A percentile compares a stretch with the other conserved stretches of the same genome.
These are phyloP conservation scores for Daldinia grandis DNA, from an alignment of 495 filamentous ascomycete species.

Conservation along the genomic window DNA sequence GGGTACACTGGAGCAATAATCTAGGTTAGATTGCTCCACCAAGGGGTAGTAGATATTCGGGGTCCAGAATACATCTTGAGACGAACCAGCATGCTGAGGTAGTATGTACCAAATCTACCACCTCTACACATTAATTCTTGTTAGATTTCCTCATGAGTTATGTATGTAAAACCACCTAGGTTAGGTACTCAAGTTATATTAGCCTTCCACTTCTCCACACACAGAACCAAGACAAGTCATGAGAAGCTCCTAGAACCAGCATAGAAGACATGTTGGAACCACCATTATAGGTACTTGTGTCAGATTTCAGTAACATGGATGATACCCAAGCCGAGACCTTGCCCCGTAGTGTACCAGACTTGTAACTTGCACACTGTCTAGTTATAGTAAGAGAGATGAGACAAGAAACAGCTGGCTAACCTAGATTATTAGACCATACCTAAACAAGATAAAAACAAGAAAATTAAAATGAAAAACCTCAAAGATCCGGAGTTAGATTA, in stretches of 20 bases:
- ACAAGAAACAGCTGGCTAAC: background rate
- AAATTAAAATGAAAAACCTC: background rate
- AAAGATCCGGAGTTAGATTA: slow-evolving; percentile 2
- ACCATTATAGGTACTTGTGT: background rate
- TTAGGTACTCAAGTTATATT: background rate
- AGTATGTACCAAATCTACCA: background rate
- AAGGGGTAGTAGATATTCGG: background rate
- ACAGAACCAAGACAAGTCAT: background rate
- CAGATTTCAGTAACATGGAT: slow-evolving; percentile 9
- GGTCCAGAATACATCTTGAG: background rate
- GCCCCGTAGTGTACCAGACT: background rate
- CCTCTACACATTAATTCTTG: background rate
- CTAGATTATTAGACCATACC: background rate
- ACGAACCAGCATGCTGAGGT: background rate
- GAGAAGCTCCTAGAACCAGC: background rate
- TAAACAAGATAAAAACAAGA: background rate
- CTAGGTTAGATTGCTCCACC: background rate
- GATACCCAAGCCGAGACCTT: slow-evolving; percentile 1
- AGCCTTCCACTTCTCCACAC: background rate
- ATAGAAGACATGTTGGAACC: background rate
- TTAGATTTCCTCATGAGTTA: background rate
- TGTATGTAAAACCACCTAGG: background rate
- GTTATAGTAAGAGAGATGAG: background rate
- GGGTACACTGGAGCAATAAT: background rate
- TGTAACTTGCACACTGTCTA: background rate